Conservation (phyloP, 163 green algal genomes). For the Trebouxia gelatinosa region DNA sequence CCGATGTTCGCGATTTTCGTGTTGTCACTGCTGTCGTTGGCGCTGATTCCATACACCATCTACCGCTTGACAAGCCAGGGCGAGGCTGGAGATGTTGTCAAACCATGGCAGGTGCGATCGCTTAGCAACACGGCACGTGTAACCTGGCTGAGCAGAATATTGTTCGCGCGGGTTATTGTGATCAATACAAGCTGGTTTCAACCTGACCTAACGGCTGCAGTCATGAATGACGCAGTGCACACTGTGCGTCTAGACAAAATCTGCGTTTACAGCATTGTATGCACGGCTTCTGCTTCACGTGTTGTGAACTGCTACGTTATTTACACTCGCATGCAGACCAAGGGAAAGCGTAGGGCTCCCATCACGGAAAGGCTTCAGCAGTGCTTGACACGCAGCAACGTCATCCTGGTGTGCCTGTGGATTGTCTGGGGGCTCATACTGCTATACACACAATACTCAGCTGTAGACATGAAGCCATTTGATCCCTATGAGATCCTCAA, state of each 20-base stretch:
- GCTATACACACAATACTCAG: constrained; percentile 46
- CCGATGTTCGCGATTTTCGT: constrained; percentile 84
- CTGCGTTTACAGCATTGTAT: no score
- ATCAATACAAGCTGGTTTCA: no score
- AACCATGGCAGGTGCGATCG: constrained; percentile 53
- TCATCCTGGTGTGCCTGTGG: constrained; percentile 56
- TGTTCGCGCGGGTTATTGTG: no score
- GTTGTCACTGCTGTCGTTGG: constrained; percentile 72
- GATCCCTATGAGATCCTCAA: constrained; percentile 95
- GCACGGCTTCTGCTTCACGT: neutral
- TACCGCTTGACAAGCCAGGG: constrained; percentile 58
- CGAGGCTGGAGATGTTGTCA: constrained; percentile 49
- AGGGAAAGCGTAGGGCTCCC: constrained; percentile 4
- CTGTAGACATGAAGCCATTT: constrained; percentile 70
- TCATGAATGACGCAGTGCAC: no score
- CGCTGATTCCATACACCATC: constrained; percentile 81
- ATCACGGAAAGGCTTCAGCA: neutral
- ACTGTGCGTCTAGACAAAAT: no score
- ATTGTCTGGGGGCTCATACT: constrained; percentile 52
- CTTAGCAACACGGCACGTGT: no score
- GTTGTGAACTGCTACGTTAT: neutral
- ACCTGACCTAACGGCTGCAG: no score
- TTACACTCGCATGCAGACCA: no score
- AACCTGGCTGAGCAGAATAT: no score
- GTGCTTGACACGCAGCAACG: constrained; percentile 40